Conservation (phyloP, 148 eudicot species). For the Diospyros lotus region DNA sequence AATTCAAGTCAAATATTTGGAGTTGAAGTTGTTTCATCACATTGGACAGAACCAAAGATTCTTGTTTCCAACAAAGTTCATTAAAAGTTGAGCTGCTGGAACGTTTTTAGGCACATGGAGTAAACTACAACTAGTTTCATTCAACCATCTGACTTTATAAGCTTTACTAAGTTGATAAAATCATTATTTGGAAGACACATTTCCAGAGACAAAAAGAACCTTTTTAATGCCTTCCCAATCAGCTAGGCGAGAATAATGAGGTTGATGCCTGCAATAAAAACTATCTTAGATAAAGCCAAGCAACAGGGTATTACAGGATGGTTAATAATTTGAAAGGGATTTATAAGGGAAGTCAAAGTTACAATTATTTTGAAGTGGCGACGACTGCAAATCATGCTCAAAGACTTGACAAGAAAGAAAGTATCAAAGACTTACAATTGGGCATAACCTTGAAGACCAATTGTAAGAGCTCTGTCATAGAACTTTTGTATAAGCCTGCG, state of each 20-base stretch:
- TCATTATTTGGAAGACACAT: neutral
- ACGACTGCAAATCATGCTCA: slow-evolving; percentile 6
- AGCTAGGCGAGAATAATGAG: slow-evolving; percentile 76
- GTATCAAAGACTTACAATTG: slow-evolving; percentile 57
- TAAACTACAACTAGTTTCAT: neutral
- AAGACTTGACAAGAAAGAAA: slow-evolving; percentile 19
- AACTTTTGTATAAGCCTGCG: slow-evolving; percentile 72
- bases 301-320: neutral
- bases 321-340: no score
- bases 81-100: slow-evolving; percentile 2
- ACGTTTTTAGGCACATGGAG: neutral
- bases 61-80: neutral
- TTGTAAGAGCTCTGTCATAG: slow-evolving; percentile 86
- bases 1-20: neutral
- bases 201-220: slow-evolving; percentile 37
- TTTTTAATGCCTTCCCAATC: slow-evolving; percentile 89
- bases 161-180: neutral
- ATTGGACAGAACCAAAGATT: neutral
- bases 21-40: neutral
- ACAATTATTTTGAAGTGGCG: neutral
- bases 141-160: neutral
- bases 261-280: slow-evolving; percentile 65
- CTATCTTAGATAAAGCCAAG: neutral
- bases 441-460: slow-evolving; percentile 92
- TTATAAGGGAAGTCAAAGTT: neutral